Evolutionary conservation across 2,329 filamentous ascomycete species (phyloP).

Genomic region (Trichoderma atrobrunneum): DNA sequence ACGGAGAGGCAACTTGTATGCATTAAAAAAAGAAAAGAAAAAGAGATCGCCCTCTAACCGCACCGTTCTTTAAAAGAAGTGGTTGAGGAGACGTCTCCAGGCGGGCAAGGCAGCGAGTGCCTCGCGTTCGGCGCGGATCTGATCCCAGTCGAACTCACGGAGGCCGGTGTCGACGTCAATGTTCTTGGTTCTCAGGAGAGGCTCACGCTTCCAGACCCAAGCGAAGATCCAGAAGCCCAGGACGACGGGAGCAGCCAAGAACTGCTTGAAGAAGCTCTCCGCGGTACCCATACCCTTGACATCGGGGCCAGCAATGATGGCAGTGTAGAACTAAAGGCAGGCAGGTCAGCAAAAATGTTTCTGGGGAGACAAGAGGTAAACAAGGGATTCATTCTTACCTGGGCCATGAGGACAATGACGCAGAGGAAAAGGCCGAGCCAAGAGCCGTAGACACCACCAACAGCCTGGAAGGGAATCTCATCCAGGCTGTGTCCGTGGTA

Average conservation of each 20-base stretch:
- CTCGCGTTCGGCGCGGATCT: slow-evolving; percentile 54
- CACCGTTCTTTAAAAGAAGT: slow-evolving; percentile 35
- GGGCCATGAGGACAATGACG: slow-evolving; percentile 53
- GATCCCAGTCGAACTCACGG: slow-evolving; percentile 64
- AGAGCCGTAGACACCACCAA: slow-evolving; percentile 58
- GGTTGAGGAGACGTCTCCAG: slow-evolving; percentile 45
- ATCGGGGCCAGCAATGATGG: slow-evolving; percentile 39
- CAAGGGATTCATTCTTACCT: slow-evolving; percentile 37
- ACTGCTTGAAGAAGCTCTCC: slow-evolving; percentile 54
- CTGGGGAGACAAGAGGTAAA: background rate
- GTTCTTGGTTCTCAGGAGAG: slow-evolving; percentile 55
- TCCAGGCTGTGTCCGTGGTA: slow-evolving; percentile 59
- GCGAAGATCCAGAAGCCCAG: slow-evolving; percentile 55
- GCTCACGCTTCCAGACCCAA: slow-evolving; percentile 64
- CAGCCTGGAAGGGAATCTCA: slow-evolving; percentile 20
- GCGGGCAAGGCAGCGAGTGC: slow-evolving; percentile 49
- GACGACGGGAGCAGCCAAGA: slow-evolving; percentile 54
- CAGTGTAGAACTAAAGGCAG: slow-evolving; percentile 45
- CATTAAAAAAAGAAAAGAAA: background rate
- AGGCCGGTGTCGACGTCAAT: slow-evolving; percentile 69
- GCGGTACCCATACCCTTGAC: slow-evolving; percentile 38
- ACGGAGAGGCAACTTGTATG: slow-evolving; percentile 2
- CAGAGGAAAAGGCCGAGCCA: slow-evolving; percentile 60
- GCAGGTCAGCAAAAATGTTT: slow-evolving; percentile 14
- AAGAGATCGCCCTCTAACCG: background rate